Evolutionary conservation across 1,284 basidiomycete genomes (phyloP), one percentile per base, ranked within the genome.

Genomic region (Hortiboletus rubellus): DNA sequence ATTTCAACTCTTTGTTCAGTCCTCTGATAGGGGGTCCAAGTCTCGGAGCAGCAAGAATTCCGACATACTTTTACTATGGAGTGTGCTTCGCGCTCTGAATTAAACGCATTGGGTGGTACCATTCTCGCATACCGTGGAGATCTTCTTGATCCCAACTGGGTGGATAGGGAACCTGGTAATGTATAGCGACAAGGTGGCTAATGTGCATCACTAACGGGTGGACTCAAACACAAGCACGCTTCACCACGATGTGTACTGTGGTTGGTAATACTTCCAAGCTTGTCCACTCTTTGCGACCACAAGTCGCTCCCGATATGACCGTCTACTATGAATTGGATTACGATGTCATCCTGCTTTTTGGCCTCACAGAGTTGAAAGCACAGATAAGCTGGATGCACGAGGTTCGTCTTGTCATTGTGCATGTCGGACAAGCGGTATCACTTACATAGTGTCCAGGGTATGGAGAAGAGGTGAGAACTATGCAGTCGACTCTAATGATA

Each of bases 401-500:
- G 44, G 60, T 62, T 24, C 14, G 63, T 58, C 24, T 46, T 46
- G 3, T 40, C 5, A 43, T 36, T 9, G 24, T 33, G 2, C 33
- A 0, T 1, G 12, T 38, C 1, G n/a, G 24, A 27, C 41, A 8
- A 8, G 12, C 33, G 43, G 31, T 31, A 27, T 58, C 3, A 31
- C 46, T 45, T 43, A 55, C 37, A 24, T 24, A 11, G 33, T 22
- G 11, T 54, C 57, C 34, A 68, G 72, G 72, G 60, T 40, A 50
- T 59, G 40, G 65, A 63, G 22, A 60, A 67, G 65, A 69, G 72
- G 57, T 66, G 64, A 22, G 71, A 66, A 33, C 30, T 14, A 18
- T 5, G 12, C n/a, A 24, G 3, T 30, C 7, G 11, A 40, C 1
- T 22, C 10, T 1, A 4, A 27, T 8, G 31, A 22, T 27, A 6